Conservation (phyloP, 1,139 yeast species). For the Kodamaea alishanica region DNA sequence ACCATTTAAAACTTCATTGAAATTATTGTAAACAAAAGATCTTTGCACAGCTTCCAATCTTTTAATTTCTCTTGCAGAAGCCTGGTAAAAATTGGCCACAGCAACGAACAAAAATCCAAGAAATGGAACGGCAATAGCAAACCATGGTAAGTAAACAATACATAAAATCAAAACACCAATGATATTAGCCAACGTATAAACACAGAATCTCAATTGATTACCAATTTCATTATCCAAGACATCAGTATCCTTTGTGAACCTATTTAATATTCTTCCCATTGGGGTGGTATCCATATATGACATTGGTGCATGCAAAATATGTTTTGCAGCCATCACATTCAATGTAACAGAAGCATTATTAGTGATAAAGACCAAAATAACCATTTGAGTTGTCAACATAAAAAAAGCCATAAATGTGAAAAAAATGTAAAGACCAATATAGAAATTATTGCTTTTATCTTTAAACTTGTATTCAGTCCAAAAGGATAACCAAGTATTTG, state of each 20-base stretch:
- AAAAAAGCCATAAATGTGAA: slow-evolving; percentile 41
- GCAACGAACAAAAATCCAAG: slow-evolving; percentile 32
- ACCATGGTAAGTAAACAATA: slow-evolving; percentile 64
- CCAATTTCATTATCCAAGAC: slow-evolving; percentile 73
- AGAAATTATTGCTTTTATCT: slow-evolving; percentile 47
- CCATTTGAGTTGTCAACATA: slow-evolving; percentile 41
- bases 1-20: slow-evolving; percentile 73
- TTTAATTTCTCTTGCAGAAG: slow-evolving; percentile 76
- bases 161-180: slow-evolving; percentile 65
- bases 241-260: slow-evolving; percentile 79
- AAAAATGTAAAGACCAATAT: slow-evolving; percentile 70
- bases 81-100: slow-evolving; percentile 53
- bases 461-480: slow-evolving; percentile 66
- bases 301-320: slow-evolving; percentile 54
- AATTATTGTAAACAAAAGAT: slow-evolving; percentile 73
- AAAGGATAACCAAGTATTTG: slow-evolving; percentile 81
- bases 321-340: slow-evolving; percentile 40
- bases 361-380: slow-evolving; percentile 47
- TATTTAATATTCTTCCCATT: slow-evolving; percentile 63
- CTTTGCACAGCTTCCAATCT: slow-evolving; percentile 76
- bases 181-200: slow-evolving; percentile 51
- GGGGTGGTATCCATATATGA: slow-evolving; percentile 59
- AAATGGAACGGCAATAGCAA: slow-evolving; percentile 46
- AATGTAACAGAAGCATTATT: slow-evolving; percentile 39
- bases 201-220: slow-evolving; percentile 52